A percentile compares a stretch with the other conserved stretches of the same genome.
These are phyloP conservation scores for Candida ulmi DNA, from an alignment of 805 yeast species.

Conservation along the genomic window DNA sequence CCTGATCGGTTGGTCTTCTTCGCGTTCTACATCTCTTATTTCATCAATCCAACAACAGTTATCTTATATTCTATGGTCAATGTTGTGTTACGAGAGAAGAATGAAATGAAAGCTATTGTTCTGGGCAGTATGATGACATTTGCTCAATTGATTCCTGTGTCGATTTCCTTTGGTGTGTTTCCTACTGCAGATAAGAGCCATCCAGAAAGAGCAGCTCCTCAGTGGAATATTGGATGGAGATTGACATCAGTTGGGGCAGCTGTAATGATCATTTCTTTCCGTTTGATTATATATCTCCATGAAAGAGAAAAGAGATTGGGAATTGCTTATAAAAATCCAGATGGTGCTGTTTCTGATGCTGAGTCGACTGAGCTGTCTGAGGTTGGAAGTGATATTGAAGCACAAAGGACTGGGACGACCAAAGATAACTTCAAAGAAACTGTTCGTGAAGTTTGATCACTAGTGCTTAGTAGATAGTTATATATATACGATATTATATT, in stretches of 20 bases:
- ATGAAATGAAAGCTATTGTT: conserved; percentile 44
- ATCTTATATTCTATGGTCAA: conserved; percentile 51
- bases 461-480: too few relatives aligned
- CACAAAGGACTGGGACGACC: too few relatives aligned
- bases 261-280: background rate
- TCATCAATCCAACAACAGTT: conserved; percentile 56
- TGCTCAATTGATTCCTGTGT: conserved; percentile 30
- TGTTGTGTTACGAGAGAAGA: conserved; percentile 49
- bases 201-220: conserved; percentile 2
- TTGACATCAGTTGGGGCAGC: background rate
- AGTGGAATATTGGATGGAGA: conserved; percentile 7
- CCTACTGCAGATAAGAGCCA: conserved; percentile 3
- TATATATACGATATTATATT: too few relatives aligned
- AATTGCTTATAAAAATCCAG: background rate
- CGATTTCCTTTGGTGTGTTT: conserved; percentile 1
- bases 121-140: conserved; percentile 43
- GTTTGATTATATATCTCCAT: background rate
- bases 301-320: conserved; percentile 1
- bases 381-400: too few relatives aligned
- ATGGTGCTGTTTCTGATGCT: too few relatives aligned
- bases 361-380: too few relatives aligned
- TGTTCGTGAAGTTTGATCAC: too few relatives aligned
- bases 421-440: too few relatives aligned
- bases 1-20: conserved; percentile 51
- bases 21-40: conserved; percentile 49